Percentiles rank a stretch among this genome's conserved stretches.
These are phyloP conservation scores for Parachaetomium inaequale DNA, from an alignment of 495 filamentous ascomycete species.

Conservation along the genomic window DNA sequence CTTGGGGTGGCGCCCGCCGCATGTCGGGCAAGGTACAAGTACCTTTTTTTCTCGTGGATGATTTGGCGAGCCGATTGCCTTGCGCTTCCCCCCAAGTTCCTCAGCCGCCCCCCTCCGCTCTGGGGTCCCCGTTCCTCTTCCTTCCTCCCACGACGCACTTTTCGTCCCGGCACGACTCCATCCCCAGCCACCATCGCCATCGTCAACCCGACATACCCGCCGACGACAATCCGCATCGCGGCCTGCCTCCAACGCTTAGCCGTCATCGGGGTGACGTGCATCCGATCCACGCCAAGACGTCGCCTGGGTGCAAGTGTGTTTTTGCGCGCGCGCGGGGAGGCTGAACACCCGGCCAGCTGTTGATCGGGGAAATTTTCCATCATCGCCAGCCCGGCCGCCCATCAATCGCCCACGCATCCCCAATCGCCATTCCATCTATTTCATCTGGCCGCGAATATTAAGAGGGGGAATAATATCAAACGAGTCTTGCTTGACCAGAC, in stretches of 20 bases:
- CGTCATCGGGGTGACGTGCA: conserved; percentile 13
- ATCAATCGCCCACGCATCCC: neutral
- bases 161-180: conserved; percentile 3
- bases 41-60: conserved; percentile 19
- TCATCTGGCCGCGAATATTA: neutral
- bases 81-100: conserved; percentile 19
- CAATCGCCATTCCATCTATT: conserved; percentile 1
- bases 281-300: conserved; percentile 19
- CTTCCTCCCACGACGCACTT: conserved; percentile 12
- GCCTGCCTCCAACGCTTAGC: neutral
- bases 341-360: conserved; percentile 5
- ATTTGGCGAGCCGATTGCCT: conserved; percentile 19
- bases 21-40: conserved; percentile 17
- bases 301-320: neutral
- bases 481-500: neutral
- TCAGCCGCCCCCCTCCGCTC: conserved; percentile 22
- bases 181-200: neutral
- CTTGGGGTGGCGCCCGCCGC: conserved; percentile 20
- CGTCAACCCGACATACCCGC: neutral
- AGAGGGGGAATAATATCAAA: neutral
- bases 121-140: conserved; percentile 16
- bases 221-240: neutral
- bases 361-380: conserved; percentile 13
- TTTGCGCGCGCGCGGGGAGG: conserved; percentile 16
- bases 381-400: neutral